Percentiles rank a stretch among this genome's conserved stretches.
These are phyloP conservation scores for Eimeria falciformis DNA, from an alignment of 169 alveolate species.

Conservation along the genomic window DNA sequence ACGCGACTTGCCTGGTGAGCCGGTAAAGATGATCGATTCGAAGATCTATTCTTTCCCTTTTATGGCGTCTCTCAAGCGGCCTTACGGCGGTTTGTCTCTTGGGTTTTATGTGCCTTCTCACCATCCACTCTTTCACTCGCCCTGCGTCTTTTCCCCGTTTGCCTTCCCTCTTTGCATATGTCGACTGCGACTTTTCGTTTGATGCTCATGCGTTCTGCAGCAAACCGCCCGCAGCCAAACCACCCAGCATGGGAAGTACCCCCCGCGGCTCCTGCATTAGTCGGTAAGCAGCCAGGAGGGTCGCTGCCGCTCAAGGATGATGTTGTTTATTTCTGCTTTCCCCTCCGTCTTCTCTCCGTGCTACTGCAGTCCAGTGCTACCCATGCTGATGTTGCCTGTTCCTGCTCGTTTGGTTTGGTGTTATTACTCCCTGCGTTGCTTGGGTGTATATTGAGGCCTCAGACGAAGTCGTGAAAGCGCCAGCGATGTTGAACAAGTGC, in stretches of 20 bases:
- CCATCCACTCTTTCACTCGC: not conserved
- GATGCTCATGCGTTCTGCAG: not conserved
- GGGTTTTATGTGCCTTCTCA: not conserved
- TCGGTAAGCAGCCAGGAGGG: not conserved
- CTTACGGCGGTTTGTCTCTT: not conserved
- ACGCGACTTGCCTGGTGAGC: constrained; percentile 7
- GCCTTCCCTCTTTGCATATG: too few species aligned
- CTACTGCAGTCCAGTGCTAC: not conserved
- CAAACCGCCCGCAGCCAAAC: constrained; percentile 6
- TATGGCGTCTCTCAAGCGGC: too few species aligned
- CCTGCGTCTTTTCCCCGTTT: not conserved
- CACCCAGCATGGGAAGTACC: constrained; percentile 28
- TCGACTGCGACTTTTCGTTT: not conserved
- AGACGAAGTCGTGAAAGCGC: constrained; percentile 14
- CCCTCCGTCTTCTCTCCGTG: not conserved
- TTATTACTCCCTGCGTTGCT: not conserved
- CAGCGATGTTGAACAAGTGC: constrained; percentile 9
- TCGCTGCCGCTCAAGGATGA: not conserved
- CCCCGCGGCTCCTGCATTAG: constrained; percentile 4
- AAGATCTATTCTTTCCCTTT: not conserved
- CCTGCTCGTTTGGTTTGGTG: not conserved
- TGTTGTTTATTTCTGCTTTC: not conserved
- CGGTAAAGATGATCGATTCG: not conserved
- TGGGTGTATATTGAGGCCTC: not conserved
- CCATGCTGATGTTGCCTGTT: not conserved